Base-by-base conservation (phyloP, 2,329 filamentous ascomycete genomes). In the Cytospora mali region DNA sequence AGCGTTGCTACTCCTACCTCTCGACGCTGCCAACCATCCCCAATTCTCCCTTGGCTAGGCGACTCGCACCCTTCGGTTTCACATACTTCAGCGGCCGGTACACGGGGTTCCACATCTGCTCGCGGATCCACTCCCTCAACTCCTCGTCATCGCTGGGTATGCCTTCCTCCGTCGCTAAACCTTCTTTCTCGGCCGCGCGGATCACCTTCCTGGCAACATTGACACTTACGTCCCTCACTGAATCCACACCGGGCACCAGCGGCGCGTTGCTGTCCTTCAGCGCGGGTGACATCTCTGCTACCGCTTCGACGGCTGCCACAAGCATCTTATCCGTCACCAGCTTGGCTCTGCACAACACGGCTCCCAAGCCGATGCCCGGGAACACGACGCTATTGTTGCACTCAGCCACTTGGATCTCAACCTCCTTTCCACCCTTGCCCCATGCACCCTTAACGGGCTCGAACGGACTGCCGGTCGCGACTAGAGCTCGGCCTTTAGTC, bases 341-440 rank as follows among this genome's bases (percentile, higher is more conserved):
- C 14, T 78, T 81, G 3, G 89, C 81, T 16, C 91, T 86, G 28
- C 82, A 88, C 1, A 96, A 83, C 0, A 97, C 84, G 9, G 85
- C 85, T 13, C 92, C 93, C 1, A 96, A 86, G 0, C 92, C 92
- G 63, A 96, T 94, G 0, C 92, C 92, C 0, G 92, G 92, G 74
- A 96, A 96, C 18, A 89, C 89, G 35, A 91, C 90, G 0, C 87
- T 90, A 76, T 96, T 96, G 77, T 96, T 96, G 77, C 93, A 96
- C 75, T 96, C 92, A 27, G 91, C 91, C 71, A 83, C 72, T 29
- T 81, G 75, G 62, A 83, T 77, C 65, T 75, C 73, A 1, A 81
- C 64, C 9, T 83, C 79, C 0, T 70, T 58, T 0, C 80, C 82
- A 11, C 77, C 72, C 0, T 71, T n/a, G 2, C 80, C 81, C 80